Evolutionary conservation across 1,284 basidiomycete genomes (phyloP), one percentile per base, ranked within the genome.

Genomic region (Marasmius sp.): DNA sequence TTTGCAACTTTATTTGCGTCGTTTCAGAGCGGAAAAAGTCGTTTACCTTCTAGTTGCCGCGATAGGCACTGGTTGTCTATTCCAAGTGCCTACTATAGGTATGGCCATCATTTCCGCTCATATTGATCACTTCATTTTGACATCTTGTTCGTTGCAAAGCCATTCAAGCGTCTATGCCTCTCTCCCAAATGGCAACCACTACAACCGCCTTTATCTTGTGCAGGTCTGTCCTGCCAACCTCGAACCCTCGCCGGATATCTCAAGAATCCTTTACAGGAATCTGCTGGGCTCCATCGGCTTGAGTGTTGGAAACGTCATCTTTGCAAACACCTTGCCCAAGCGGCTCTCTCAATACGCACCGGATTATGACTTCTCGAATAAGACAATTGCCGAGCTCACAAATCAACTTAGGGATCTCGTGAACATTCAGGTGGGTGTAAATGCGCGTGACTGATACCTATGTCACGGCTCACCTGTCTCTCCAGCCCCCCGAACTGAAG

Each of bases 171-270:
- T 43, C 65, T 6, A 59, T 59, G 58, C 58, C 58, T 9, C 20
- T 52, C 27, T 39, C 37, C 7, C 49, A 59, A 18, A 59, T 59
- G 58, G 58, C 58, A 9, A 77, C 74, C 0, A 66, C 75, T 9
- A 81, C 78, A 8, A 74, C 77, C 0, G 71, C 71, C 1, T 67
- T 72, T 14, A 60, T 75, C 39, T 69, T 81, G 8, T 47, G 78
- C 38, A 67, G 71, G 49, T 71, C 67, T 7, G 69, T 75, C 58
- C 27, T 3, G 2, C 9, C 27, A 20, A 50, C 20, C n/a, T 18
- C 12, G 9, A 50, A 11, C n/a, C 3, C 20, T 18, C 48, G 11
- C 14, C n/a, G 3, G 11, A n/a, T 22, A 18, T 50, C 20, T 20
- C 20, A 16, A 50, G 48, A 11, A 50, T 50, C 3, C 48, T 71